Percentiles rank a stretch among this genome's conserved stretches.
phyloP scores from a whole-genome alignment of 139 green algal genomes.

The Chlamydomonas incerta region DNA sequence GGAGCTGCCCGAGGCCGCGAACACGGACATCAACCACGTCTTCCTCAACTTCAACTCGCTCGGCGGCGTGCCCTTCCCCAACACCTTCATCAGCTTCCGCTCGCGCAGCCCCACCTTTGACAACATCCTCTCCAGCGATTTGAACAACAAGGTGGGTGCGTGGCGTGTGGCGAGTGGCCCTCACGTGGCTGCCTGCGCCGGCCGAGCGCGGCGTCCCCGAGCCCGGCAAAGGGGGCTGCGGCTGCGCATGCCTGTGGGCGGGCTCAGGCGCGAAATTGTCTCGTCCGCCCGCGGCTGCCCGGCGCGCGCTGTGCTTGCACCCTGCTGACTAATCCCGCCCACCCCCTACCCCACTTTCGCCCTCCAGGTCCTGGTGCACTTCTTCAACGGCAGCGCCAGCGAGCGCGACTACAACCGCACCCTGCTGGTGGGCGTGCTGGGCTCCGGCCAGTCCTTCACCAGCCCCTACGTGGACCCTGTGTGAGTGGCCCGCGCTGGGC shows the following conservation, averaged over 20 bases:
- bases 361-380: conserved; percentile 16
- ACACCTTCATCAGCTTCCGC: conserved; percentile 21
- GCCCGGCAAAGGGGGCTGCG: too few relatives aligned
- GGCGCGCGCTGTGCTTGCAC: background rate
- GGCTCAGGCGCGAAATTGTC: too few relatives aligned
- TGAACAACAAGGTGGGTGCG: background rate
- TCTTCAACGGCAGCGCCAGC: conserved; percentile 26
- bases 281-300: background rate
- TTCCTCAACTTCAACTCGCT: background rate
- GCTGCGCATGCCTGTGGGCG: too few relatives aligned
- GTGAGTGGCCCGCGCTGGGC: too few relatives aligned
- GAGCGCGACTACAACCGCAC: conserved; percentile 36
- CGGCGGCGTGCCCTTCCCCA: background rate
- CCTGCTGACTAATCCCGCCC: too few relatives aligned
- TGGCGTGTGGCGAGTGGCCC: background rate
- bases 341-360: background rate
- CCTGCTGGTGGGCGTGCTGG: background rate
- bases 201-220: too few relatives aligned
- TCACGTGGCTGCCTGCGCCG: too few relatives aligned
- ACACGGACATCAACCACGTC: background rate
- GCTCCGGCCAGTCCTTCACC: background rate
- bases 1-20: background rate
- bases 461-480: background rate
- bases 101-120: background rate
- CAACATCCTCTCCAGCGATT: background rate